Conservation (phyloP, 1,139 yeast genomes). For the Candida sp. region DNA sequence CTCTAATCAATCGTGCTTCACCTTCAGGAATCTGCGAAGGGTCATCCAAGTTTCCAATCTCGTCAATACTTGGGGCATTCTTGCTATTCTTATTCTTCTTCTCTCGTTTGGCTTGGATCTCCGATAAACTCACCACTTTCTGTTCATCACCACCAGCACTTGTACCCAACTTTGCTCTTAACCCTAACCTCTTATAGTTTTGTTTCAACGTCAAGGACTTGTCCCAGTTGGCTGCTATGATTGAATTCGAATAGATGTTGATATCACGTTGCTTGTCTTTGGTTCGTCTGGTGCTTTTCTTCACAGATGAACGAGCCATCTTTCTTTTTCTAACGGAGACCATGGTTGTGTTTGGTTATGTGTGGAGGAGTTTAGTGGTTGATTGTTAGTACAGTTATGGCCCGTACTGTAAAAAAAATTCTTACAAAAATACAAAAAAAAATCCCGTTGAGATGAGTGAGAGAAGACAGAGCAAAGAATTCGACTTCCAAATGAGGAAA, state of each 20-base stretch:
- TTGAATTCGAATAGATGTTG: slow-evolving; percentile 71
- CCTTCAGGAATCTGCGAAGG: slow-evolving; percentile 73
- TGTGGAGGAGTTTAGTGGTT: background rate
- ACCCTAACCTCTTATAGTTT: slow-evolving; percentile 80
- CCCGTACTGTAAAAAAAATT: background rate
- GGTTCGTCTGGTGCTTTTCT: slow-evolving; percentile 67
- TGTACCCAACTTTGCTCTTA: slow-evolving; percentile 65
- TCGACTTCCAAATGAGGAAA: background rate
- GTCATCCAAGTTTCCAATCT: slow-evolving; percentile 47
- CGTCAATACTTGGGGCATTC: slow-evolving; percentile 35
- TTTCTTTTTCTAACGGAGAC: slow-evolving; percentile 87
- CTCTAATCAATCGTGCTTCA: slow-evolving; percentile 82
- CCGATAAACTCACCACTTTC: slow-evolving; percentile 44
- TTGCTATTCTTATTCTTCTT: slow-evolving; percentile 28
- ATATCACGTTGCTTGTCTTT: slow-evolving; percentile 73
- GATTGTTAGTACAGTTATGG: background rate
- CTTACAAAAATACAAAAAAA: background rate
- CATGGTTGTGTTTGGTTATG: slow-evolving; percentile 37
- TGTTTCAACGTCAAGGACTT: slow-evolving; percentile 78
- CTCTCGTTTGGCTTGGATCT: slow-evolving; percentile 19
- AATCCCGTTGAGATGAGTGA: slow-evolving; percentile 3
- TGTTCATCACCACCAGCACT: slow-evolving; percentile 73
- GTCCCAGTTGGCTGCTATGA: slow-evolving; percentile 94
- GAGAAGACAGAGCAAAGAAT: background rate
- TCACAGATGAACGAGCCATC: slow-evolving; percentile 74